Percentiles rank a stretch among this genome's conserved stretches.
Conservation (phyloP, 2,329 filamentous ascomycete genomes). For the Neonectria hederae region DNA sequence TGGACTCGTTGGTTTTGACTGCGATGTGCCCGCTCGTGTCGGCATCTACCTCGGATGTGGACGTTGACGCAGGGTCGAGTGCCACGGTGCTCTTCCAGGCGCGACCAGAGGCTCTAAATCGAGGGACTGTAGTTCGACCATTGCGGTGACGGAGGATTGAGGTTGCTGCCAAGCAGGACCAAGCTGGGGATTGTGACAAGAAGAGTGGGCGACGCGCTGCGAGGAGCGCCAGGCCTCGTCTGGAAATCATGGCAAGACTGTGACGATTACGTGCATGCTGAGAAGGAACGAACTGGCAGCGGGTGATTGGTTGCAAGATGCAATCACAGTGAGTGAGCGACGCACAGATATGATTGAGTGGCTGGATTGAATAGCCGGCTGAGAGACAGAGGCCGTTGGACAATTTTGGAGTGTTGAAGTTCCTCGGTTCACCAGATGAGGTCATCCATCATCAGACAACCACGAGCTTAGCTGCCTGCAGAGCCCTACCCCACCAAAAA, state of each 20-base stretch:
- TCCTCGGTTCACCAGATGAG: slow-evolving; percentile 20
- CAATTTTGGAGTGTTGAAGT: slow-evolving; percentile 22
- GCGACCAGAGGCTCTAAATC: slow-evolving; percentile 20
- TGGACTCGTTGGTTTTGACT: slow-evolving; percentile 78
- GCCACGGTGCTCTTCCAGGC: slow-evolving; percentile 40
- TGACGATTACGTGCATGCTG: slow-evolving; percentile 25
- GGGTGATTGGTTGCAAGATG: background rate
- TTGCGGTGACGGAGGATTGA: slow-evolving; percentile 24
- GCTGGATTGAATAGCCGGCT: background rate
- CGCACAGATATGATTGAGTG: background rate
- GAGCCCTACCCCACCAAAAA: background rate
- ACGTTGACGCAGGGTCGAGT: slow-evolving; percentile 25
- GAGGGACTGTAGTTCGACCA: slow-evolving; percentile 8
- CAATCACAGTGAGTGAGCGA: background rate
- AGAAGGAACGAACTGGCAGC: background rate
- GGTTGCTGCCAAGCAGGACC: slow-evolving; percentile 17
- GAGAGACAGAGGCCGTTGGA: background rate
- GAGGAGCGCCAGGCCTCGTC: slow-evolving; percentile 40
- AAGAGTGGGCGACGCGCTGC: slow-evolving; percentile 35
- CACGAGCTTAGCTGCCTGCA: slow-evolving; percentile 1
- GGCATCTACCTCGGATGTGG: slow-evolving; percentile 53
- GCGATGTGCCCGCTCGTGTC: slow-evolving; percentile 83
- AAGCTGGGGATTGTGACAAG: slow-evolving; percentile 19
- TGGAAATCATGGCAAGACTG: slow-evolving; percentile 42
- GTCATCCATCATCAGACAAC: slow-evolving; percentile 24